phyloP scores from a whole-genome alignment of 148 eudicot species.

The Rhododendron henanense region DNA sequence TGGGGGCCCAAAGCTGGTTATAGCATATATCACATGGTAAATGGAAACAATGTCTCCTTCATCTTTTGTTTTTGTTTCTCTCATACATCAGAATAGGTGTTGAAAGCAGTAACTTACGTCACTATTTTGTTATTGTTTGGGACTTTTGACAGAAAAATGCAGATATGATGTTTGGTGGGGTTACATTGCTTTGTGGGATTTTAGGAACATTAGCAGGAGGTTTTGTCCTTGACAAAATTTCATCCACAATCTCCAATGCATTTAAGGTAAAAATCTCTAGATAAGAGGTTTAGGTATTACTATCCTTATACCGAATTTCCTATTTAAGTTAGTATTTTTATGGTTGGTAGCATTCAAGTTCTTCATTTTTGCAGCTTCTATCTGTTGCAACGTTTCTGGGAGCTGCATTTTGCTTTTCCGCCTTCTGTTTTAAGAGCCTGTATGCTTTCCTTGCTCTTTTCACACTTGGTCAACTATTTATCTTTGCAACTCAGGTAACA shows the following conservation, averaged over 20 bases:
- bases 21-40: constrained; percentile 86
- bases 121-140: background rate
- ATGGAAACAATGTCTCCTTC: background rate
- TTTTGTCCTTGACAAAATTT: constrained; percentile 61
- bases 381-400: constrained; percentile 71
- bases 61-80: background rate
- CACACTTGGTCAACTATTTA: constrained; percentile 73
- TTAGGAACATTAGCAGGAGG: constrained; percentile 90
- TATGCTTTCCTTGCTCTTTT: constrained; percentile 61
- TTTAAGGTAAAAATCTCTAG: constrained; percentile 55
- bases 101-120: background rate
- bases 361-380: constrained; percentile 59
- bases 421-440: constrained; percentile 72
- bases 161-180: constrained; percentile 78
- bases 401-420: constrained; percentile 73
- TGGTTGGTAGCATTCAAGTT: constrained; percentile 8
- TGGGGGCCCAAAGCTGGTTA: constrained; percentile 99
- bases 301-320: background rate
- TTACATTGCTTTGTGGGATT: constrained; percentile 79
- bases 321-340: background rate
- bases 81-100: too few species aligned
- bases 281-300: background rate
- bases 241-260: constrained; percentile 77
- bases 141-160: constrained; percentile 55
- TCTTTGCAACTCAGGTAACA: constrained; percentile 91